Evolutionary conservation across 2,329 filamentous ascomycete species (phyloP).

Genomic region (Chrysoporthe puriensis): DNA sequence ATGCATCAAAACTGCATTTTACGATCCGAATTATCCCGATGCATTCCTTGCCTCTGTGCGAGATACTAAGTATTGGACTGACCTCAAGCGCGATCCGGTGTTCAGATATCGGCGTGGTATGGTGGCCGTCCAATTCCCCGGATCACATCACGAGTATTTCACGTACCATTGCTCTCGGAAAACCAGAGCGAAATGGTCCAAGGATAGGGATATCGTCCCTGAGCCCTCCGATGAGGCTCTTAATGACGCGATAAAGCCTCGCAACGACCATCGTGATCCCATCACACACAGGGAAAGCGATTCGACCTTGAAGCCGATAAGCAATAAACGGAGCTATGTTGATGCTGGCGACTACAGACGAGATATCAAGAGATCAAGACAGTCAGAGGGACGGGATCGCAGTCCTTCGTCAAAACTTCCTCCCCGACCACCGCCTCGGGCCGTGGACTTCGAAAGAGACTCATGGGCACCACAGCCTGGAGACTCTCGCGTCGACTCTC

Average conservation of each 20-base stretch:
- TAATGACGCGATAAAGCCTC: conserved; percentile 16
- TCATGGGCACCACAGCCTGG: conserved; percentile 22
- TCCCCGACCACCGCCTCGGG: conserved; percentile 17
- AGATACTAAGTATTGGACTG: conserved; percentile 45
- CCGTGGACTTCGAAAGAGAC: conserved; percentile 5
- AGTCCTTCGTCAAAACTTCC: conserved; percentile 19
- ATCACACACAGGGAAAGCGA: conserved; percentile 1
- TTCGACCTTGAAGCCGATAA: background rate
- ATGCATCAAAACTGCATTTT: conserved; percentile 49
- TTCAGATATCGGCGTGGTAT: conserved; percentile 41
- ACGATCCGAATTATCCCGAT: conserved; percentile 46
- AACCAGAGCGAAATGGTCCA: conserved; percentile 8
- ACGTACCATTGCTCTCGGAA: conserved; percentile 30
- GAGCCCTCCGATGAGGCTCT: conserved; percentile 19
- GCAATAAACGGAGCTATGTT: conserved; percentile 16
- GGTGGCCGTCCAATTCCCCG: conserved; percentile 33
- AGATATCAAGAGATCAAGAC: conserved; percentile 21
- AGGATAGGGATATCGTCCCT: conserved; percentile 21
- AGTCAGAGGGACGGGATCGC: conserved; percentile 13
- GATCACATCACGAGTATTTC: conserved; percentile 33
- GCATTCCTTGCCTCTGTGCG: conserved; percentile 49
- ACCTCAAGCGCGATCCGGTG: conserved; percentile 47
- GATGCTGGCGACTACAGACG: conserved; percentile 10
- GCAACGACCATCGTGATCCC: background rate
- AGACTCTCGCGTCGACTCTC: conserved; percentile 17